Percentiles rank a stretch among this genome's conserved stretches.
Evolutionary conservation across 1,284 basidiomycete species (phyloP).

Genomic region (Pseudozyma tsukubaensis): DNA sequence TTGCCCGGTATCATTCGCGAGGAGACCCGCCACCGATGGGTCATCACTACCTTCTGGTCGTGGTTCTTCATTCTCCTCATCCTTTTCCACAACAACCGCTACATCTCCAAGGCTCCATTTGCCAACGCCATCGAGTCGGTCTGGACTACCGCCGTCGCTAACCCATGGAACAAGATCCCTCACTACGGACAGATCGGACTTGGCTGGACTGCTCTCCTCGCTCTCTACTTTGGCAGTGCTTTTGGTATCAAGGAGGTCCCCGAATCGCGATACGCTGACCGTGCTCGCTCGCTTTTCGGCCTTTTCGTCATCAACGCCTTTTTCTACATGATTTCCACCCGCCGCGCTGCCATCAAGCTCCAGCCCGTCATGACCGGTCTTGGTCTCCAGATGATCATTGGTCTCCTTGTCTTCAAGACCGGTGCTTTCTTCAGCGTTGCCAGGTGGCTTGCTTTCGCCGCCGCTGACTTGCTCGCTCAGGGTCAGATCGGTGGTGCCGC

Average conservation of each 20-base stretch:
- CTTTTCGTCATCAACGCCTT: conserved; percentile 58
- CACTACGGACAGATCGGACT: conserved; percentile 46
- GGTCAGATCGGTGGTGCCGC: conserved; percentile 58
- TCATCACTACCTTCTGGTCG: conserved; percentile 55
- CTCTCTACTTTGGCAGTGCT: conserved; percentile 57
- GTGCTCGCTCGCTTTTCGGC: conserved; percentile 59
- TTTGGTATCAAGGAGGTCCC: conserved; percentile 57
- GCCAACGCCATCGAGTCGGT: conserved; percentile 37
- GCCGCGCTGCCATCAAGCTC: conserved; percentile 53
- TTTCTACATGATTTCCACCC: conserved; percentile 52
- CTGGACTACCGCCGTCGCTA: conserved; percentile 45
- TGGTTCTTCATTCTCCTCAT: conserved; percentile 66
- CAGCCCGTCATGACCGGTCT: conserved; percentile 59
- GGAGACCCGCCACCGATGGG: conserved; percentile 53
- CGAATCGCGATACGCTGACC: conserved; percentile 51
- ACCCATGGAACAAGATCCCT: conserved; percentile 58
- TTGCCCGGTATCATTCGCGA: conserved; percentile 50
- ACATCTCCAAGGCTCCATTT: conserved; percentile 60
- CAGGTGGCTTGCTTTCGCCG: conserved; percentile 60
- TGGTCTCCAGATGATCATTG: conserved; percentile 64
- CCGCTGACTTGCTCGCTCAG: conserved; percentile 59
- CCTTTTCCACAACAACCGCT: conserved; percentile 63
- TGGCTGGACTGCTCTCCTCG: conserved; percentile 58
- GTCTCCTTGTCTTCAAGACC: conserved; percentile 65
- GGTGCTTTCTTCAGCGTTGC: conserved; percentile 58